phyloP scores from a whole-genome alignment of 1,284 basidiomycete genomes.

The Puccinia hordei region DNA sequence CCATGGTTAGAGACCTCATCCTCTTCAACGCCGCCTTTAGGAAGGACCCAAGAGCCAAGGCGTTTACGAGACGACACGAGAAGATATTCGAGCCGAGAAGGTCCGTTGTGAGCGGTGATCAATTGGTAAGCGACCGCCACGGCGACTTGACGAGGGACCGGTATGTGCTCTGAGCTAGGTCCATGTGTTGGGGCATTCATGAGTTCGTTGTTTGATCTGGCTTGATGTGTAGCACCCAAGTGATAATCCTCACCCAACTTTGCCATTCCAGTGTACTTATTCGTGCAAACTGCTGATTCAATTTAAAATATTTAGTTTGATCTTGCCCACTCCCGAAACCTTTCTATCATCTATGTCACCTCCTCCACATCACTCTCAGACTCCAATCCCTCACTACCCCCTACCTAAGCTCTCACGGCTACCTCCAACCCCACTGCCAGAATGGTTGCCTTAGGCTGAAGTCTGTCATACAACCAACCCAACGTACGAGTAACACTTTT shows the following conservation, averaged over 20 bases:
- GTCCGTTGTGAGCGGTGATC: background rate
- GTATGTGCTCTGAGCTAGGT: background rate
- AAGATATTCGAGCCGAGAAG: background rate
- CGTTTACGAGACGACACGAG: conserved; percentile 40
- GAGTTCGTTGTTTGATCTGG: background rate
- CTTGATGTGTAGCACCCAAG: background rate
- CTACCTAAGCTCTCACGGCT: too few species aligned
- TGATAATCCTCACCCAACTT: background rate
- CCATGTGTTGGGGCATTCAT: background rate
- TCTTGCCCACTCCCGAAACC: too few species aligned
- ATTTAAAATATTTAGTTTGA: too few species aligned
- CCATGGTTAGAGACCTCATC: conserved; percentile 7
- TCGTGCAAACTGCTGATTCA: too few species aligned
- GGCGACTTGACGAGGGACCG: conserved; percentile 33
- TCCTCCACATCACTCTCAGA: too few species aligned
- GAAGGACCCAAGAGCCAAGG: conserved; percentile 21
- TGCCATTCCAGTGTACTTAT: too few species aligned
- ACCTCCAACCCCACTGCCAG: too few species aligned
- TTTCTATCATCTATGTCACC: too few species aligned
- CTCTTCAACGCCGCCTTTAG: conserved; percentile 35
- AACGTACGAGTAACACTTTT: too few species aligned
- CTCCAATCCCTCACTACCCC: too few species aligned
- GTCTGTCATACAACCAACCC: too few species aligned
- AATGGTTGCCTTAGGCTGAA: too few species aligned
- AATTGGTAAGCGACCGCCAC: conserved; percentile 28